phyloP scores from a whole-genome alignment of 495 filamentous ascomycete genomes.

The Terfezia boudieri region DNA sequence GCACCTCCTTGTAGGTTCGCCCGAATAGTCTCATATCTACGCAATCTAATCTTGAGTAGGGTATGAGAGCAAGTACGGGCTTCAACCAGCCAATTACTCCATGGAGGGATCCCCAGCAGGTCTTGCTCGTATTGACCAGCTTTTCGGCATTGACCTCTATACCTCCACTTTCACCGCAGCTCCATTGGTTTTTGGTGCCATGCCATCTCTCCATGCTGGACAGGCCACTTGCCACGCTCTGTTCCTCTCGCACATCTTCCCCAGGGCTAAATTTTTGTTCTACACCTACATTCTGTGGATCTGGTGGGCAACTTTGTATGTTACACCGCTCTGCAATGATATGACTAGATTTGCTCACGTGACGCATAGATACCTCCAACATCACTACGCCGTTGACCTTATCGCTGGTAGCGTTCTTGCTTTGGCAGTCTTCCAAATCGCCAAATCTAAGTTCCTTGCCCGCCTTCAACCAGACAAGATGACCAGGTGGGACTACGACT shows the following conservation, averaged over 20 bases:
- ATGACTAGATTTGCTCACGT: background rate
- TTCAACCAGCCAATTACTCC: slow-evolving; percentile 75
- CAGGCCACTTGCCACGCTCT: slow-evolving; percentile 69
- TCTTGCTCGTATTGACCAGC: slow-evolving; percentile 64
- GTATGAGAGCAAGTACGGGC: slow-evolving; percentile 80
- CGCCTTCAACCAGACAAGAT: slow-evolving; percentile 59
- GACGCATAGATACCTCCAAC: slow-evolving; percentile 44
- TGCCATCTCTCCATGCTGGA: slow-evolving; percentile 73
- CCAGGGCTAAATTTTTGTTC: slow-evolving; percentile 49
- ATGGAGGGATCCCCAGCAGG: slow-evolving; percentile 75
- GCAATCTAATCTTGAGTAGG: slow-evolving; percentile 3
- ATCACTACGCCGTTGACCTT: slow-evolving; percentile 88
- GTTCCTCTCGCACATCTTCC: slow-evolving; percentile 86
- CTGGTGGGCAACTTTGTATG: slow-evolving; percentile 84
- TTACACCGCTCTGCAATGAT: background rate
- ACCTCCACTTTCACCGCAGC: slow-evolving; percentile 73
- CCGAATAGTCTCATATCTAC: background rate
- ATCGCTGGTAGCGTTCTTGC: slow-evolving; percentile 59
- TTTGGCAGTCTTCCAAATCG: slow-evolving; percentile 55
- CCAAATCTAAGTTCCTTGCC: slow-evolving; percentile 58
- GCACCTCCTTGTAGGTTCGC: slow-evolving; percentile 47
- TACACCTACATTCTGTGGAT: slow-evolving; percentile 70
- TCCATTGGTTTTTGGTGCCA: slow-evolving; percentile 81
- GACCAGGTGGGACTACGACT: slow-evolving; percentile 90
- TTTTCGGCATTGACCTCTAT: slow-evolving; percentile 78